Evolutionary conservation across 352 stramenopile genomes (phyloP).

Genomic region (Plasmopara muralis): DNA sequence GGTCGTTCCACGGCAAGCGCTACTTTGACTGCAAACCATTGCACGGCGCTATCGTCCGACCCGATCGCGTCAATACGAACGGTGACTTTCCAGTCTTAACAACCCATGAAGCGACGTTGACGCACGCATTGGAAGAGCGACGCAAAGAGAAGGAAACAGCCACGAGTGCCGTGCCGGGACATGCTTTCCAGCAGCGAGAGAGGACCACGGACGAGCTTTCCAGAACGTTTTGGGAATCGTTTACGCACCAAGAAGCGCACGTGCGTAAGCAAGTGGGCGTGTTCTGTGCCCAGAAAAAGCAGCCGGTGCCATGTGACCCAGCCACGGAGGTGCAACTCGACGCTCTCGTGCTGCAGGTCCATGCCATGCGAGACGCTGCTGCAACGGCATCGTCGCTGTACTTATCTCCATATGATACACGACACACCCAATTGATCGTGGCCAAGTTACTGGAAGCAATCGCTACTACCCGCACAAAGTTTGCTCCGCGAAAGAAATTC

Average conservation of each 20-base stretch:
- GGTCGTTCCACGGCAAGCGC: conserved; percentile 34
- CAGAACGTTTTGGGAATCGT: conserved; percentile 57
- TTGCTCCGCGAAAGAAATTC: conserved; percentile 84
- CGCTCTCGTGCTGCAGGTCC: conserved; percentile 37
- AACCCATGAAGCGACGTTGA: conserved; percentile 46
- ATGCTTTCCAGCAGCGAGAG: conserved; percentile 18
- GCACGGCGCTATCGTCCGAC: conserved; percentile 63
- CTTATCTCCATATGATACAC: conserved; percentile 83
- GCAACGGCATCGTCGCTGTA: conserved; percentile 67
- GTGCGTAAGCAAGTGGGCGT: conserved; percentile 40
- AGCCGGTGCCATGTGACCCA: conserved; percentile 32
- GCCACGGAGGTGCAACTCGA: conserved; percentile 47
- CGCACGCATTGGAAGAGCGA: conserved; percentile 41
- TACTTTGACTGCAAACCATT: conserved; percentile 60
- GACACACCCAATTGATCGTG: conserved; percentile 67
- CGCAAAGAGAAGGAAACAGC: conserved; percentile 35
- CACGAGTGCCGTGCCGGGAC: conserved; percentile 4
- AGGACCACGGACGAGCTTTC: conserved; percentile 45
- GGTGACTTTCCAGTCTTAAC: conserved; percentile 49
- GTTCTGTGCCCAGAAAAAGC: conserved; percentile 59
- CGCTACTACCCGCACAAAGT: conserved; percentile 51
- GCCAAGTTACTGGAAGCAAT: conserved; percentile 54
- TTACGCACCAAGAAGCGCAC: conserved; percentile 43
- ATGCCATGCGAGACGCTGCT: conserved; percentile 49
- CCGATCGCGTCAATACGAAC: conserved; percentile 44